Conservation (phyloP, 2,329 filamentous ascomycete species). For the Nemania abortiva region DNA sequence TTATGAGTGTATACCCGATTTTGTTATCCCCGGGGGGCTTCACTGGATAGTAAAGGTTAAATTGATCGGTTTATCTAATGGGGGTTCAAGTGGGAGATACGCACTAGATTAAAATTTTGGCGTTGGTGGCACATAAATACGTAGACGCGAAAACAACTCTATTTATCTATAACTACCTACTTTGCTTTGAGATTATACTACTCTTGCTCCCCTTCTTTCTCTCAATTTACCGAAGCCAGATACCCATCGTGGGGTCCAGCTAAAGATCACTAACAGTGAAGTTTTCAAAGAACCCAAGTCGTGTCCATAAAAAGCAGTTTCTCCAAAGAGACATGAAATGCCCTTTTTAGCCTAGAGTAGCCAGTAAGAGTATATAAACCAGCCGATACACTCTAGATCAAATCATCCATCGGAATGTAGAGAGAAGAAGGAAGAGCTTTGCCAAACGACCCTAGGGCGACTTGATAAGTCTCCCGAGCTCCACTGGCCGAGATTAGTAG, state of each 20-base stretch:
- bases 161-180: constrained; percentile 5
- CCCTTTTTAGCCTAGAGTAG: too few species aligned
- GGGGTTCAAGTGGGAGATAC: not conserved
- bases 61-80: not conserved
- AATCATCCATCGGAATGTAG: too few species aligned
- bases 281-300: too few species aligned
- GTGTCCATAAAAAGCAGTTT: not conserved
- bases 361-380: too few species aligned
- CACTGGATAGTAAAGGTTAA: not conserved
- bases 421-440: too few species aligned
- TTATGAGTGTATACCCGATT: not conserved
- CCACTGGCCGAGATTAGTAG: too few species aligned
- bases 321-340: not conserved
- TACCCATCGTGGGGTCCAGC: not conserved
- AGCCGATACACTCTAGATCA: too few species aligned
- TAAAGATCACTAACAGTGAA: not conserved
- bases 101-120: constrained; percentile 8
- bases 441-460: too few species aligned
- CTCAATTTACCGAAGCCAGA: not conserved
- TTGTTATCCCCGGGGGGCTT: not conserved
- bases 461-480: too few species aligned
- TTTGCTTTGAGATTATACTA: constrained; percentile 1
- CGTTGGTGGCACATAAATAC: constrained; percentile 8
- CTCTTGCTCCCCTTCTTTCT: not conserved
- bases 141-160: not conserved